phyloP scores from a whole-genome alignment of 495 filamentous ascomycete genomes.

The Schizothecium vesticola region DNA sequence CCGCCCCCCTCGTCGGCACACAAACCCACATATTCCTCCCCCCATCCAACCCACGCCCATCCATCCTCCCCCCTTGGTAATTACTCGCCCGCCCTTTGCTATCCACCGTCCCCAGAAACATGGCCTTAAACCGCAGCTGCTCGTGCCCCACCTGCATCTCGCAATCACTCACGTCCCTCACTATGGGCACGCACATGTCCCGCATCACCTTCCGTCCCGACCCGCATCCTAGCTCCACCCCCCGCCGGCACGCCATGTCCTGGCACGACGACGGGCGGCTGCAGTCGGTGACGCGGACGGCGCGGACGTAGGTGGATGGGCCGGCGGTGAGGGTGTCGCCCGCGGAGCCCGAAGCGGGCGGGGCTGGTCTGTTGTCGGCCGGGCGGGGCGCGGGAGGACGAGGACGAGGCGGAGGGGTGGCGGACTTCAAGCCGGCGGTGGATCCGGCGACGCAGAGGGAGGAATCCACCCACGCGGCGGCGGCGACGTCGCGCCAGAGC shows the following conservation, averaged over 20 bases:
- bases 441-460: not conserved
- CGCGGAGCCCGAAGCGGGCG: no score
- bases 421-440: not conserved
- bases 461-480: conserved; percentile 22
- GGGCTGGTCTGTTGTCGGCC: not conserved
- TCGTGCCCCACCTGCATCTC: not conserved
- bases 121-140: not conserved
- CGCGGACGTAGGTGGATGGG: not conserved
- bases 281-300: not conserved
- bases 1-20: not conserved
- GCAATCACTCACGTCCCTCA: not conserved
- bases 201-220: not conserved
- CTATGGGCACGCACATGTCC: not conserved
- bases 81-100: not conserved
- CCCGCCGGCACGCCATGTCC: not conserved
- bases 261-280: not conserved
- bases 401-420: not conserved
- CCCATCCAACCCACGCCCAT: not conserved
- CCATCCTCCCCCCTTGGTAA: not conserved
- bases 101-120: not conserved
- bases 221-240: not conserved
- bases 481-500: conserved; percentile 38
- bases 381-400: not conserved
- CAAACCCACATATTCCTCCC: not conserved
- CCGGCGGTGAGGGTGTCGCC: not conserved